A percentile compares a stretch with the other conserved stretches of the same genome.
Evolutionary conservation across 495 filamentous ascomycete genomes (phyloP).

Genomic region (Lepraria neglecta): DNA sequence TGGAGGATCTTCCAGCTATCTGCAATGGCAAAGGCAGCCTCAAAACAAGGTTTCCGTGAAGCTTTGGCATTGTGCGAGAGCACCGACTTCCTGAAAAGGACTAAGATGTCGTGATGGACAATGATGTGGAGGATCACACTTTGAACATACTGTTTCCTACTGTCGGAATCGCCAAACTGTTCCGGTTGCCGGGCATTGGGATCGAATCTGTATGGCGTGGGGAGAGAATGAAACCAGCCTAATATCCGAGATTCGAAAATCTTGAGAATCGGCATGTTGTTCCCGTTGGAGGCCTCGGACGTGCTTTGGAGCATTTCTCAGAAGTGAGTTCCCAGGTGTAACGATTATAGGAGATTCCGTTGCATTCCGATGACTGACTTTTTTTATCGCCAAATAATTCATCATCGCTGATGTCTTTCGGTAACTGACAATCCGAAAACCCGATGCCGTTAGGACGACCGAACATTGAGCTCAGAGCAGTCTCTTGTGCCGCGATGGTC

Average conservation of each 20-base stretch:
- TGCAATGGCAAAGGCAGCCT: conserved; percentile 2
- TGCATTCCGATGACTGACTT: background rate
- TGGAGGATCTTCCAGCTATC: background rate
- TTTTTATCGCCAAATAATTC: background rate
- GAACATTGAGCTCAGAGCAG: background rate
- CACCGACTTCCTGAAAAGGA: background rate
- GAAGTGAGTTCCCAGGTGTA: conserved; percentile 1
- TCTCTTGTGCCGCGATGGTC: background rate
- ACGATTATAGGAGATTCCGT: background rate
- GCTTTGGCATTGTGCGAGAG: background rate
- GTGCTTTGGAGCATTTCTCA: background rate
- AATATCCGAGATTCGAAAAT: background rate
- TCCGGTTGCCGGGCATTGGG: background rate
- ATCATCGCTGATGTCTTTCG: background rate
- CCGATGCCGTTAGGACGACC: background rate
- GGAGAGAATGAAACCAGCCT: background rate
- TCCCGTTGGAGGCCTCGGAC: background rate
- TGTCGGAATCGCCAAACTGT: background rate
- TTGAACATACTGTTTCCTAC: background rate
- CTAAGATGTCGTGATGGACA: background rate
- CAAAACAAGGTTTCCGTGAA: conserved; percentile 2
- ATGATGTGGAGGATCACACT: background rate
- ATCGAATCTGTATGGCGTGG: background rate
- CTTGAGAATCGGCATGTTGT: background rate
- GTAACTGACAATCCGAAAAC: background rate